Evolutionary conservation across 495 filamentous ascomycete species (phyloP).

Genomic region (Pyrenula massariospora): DNA sequence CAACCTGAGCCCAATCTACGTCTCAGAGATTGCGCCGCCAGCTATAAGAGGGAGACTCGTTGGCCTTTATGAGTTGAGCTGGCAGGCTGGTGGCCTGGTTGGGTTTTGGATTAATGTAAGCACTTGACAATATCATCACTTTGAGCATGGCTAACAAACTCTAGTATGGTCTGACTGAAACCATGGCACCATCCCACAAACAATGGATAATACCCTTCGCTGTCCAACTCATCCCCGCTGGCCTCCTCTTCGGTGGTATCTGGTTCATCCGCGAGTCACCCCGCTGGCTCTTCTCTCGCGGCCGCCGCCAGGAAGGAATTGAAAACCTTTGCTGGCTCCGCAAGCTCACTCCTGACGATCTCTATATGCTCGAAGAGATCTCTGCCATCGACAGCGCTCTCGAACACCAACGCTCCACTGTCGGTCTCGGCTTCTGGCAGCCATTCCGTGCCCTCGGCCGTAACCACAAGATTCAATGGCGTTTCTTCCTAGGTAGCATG

Average conservation of each 20-base stretch:
- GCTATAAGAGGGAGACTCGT: conserved; percentile 71
- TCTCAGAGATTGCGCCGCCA: conserved; percentile 66
- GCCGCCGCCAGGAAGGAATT: conserved; percentile 39
- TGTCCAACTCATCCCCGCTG: conserved; percentile 42
- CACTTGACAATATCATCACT: too few species aligned
- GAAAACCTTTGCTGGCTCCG: conserved; percentile 53
- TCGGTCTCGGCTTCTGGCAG: conserved; percentile 56
- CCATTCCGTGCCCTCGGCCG: conserved; percentile 46
- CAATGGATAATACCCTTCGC: conserved; percentile 49
- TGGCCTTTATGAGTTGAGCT: conserved; percentile 61
- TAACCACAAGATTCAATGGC: conserved; percentile 38
- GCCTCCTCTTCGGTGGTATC: conserved; percentile 34
- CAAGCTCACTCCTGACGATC: conserved; percentile 41
- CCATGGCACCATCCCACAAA: conserved; percentile 18
- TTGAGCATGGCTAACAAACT: neutral
- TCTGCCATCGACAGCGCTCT: conserved; percentile 46
- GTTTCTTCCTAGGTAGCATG: conserved; percentile 54
- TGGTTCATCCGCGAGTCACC: conserved; percentile 43
- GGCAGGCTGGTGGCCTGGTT: conserved; percentile 62
- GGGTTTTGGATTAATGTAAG: conserved; percentile 59
- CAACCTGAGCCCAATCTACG: conserved; percentile 66
- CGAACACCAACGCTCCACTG: conserved; percentile 39
- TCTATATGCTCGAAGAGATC: conserved; percentile 58
- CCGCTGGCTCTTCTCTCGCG: conserved; percentile 41
- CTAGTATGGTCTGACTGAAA: conserved; percentile 29